Evolutionary conservation across 768 basidiomycete species (phyloP), one percentile per base, ranked within the genome.

Genomic region (Coprinopsis strossmayeri): DNA sequence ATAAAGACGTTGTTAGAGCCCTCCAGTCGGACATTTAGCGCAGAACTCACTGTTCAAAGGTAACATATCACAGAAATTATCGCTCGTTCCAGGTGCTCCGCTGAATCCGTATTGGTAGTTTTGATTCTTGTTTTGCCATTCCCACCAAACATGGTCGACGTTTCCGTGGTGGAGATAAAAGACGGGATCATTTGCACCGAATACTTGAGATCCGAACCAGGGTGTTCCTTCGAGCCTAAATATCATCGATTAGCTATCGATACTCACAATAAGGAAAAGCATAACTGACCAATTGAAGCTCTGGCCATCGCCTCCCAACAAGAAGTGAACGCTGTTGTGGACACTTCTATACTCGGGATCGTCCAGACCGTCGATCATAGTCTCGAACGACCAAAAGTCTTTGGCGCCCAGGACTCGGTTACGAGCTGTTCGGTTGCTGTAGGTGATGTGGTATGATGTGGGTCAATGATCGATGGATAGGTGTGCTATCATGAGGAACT

Each of bases 141-240:
- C 42, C 49, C 49, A 50, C 42, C 42, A 50, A 23, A 50, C 49
- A 23, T 50, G 49, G 34, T 50, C 49, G 18, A 50, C 49, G 34
- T 50, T 50, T 37, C 42, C 42, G 35, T 50, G 49, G 26, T 50
- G 49, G 5, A 50, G 42, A 24, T 50, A 50, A 34, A 50, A 50
- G 11, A 50, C 23, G 2, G 49, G 49, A 15, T 50, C 49, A 24
- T 50, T 50, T 23, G 42, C 18, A 9, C 49, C 43, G 23, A 50
- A 50, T 10, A 50, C 49, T 38, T 44, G 34, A 10, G n/a, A n/a
- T 25, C 49, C 43, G 15, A 10, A 15, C 48, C 48, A 50, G 2
- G 49, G 49, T 3, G 49, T 50, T 5, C 43, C 49, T 24, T 50
- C 49, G 1, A 50, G 25, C 42, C 49, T 50, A 24, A 5, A 45